These are phyloP conservation scores for Spiraea crenata DNA, from an alignment of 331 rosid species.

Conservation along the genomic window DNA sequence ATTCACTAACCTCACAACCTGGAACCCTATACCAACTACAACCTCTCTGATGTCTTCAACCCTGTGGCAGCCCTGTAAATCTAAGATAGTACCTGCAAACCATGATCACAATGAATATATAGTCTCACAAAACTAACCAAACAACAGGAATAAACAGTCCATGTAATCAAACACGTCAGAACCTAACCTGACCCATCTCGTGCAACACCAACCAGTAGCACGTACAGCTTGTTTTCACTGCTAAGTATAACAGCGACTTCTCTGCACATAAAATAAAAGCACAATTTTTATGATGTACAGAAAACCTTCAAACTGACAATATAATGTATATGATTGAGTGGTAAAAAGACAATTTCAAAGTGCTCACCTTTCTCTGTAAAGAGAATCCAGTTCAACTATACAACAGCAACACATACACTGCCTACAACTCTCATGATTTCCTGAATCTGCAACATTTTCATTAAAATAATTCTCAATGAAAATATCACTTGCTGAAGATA, in stretches of 20 bases:
- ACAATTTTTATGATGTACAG: not conserved
- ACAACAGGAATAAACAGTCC: constrained; percentile 3
- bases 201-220: constrained; percentile 49
- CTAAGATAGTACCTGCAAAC: constrained; percentile 46
- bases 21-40: constrained; percentile 82
- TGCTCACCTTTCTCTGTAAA: constrained; percentile 57
- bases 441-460: constrained; percentile 55
- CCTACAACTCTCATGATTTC: constrained; percentile 58
- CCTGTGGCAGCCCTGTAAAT: constrained; percentile 55
- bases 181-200: constrained; percentile 70
- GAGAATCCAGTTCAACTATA: constrained; percentile 49
- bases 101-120: constrained; percentile 18
- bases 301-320: not conserved
- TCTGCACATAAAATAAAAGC: constrained; percentile 37
- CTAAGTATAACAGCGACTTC: constrained; percentile 80
- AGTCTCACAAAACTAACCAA: constrained; percentile 17
- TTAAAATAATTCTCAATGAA: constrained; percentile 62
- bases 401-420: constrained; percentile 55
- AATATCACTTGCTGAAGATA: constrained; percentile 30
- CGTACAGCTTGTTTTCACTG: constrained; percentile 73
- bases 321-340: not conserved
- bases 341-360: not conserved
- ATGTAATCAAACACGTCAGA: constrained; percentile 16
- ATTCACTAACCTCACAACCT: constrained; percentile 79
- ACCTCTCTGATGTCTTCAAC: constrained; percentile 73